Evolutionary conservation across 257 asterid genomes (phyloP).

Genomic region (Capsicum baccatum): DNA sequence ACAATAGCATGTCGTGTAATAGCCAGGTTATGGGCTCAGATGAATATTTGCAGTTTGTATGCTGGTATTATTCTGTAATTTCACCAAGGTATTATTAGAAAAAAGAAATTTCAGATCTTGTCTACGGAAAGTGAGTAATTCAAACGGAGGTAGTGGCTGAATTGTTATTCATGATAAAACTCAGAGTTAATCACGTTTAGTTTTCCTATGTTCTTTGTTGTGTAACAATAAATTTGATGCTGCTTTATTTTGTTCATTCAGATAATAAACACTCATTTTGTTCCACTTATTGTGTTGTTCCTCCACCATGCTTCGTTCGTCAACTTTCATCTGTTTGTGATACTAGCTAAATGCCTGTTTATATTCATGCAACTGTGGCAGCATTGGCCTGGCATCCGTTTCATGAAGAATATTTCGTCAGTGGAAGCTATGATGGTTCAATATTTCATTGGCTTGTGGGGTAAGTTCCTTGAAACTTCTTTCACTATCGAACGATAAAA

Average conservation of each 20-base stretch:
- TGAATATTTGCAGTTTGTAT: slow-evolving; percentile 15
- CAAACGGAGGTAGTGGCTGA: background rate
- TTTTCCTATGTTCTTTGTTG: background rate
- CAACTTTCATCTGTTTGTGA: slow-evolving; percentile 24
- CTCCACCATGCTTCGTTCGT: slow-evolving; percentile 24
- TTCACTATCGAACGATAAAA: background rate
- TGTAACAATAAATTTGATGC: background rate
- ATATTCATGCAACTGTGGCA: slow-evolving; percentile 39
- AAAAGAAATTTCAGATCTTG: background rate
- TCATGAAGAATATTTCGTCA: slow-evolving; percentile 96
- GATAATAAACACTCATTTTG: slow-evolving; percentile 22
- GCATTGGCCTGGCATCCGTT: slow-evolving; percentile 99
- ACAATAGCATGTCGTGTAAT: background rate
- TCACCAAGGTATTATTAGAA: background rate
- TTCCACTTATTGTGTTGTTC: background rate
- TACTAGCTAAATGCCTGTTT: slow-evolving; percentile 29
- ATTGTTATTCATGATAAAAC: background rate
- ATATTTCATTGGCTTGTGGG: slow-evolving; percentile 98
- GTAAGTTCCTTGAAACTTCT: slow-evolving; percentile 47
- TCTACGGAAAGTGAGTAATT: background rate
- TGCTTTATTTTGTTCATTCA: slow-evolving; percentile 20
- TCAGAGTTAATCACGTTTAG: background rate
- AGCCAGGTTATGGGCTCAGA: background rate
- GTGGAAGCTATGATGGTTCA: slow-evolving; percentile 98
- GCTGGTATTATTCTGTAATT: slow-evolving; percentile 4